Evolutionary conservation across 2,329 filamentous ascomycete genomes (phyloP), one percentile per base, ranked within the genome.

Genomic region (Ceratocystis ficicola): DNA sequence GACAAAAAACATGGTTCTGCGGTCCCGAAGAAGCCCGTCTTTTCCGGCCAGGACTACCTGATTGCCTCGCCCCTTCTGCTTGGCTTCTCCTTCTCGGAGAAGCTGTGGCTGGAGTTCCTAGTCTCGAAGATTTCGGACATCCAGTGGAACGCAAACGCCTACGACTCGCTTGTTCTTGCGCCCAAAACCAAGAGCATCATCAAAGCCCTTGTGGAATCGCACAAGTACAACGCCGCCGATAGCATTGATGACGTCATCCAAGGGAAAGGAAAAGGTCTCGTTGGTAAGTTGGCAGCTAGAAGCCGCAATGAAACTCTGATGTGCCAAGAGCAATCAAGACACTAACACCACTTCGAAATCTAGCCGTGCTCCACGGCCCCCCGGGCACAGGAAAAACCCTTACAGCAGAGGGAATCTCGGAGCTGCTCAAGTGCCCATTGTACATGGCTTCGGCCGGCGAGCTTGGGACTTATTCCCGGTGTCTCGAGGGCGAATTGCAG

Each of bases 351-450:
- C n/a, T 15, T 32, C 8, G 10, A 46, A n/a, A 20, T 17, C n/a
- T 32, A 63, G 61, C 61, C 12, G 41, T 63, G 17, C 61, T 63
- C 48, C 61, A 63, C 7, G 76, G 90, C 2, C 88, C 89, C 3
- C 90, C 91, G 0, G 91, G 90, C 20, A 93, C 90, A 0, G 91
- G 91, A 63, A 95, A 95, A 76, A 95, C 90, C 0, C 80, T 95
- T 5, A 95, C 91, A 0, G 90, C 89, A 0, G 90, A 95, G 73
- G 88, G 61, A 8, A 63, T 63, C 22, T 63, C 61, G 1, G 61
- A 63, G 87, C 10, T 92, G 12, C 83, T 95, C 64, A 86, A 87
- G 71, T 88, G 88, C 65, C 91, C 90, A 0, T 77, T 95, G 0
- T 95, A 95, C 74, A 89, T 89, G 80, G 88, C 90, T 30, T 89